Conservation (phyloP, 805 yeast species). For the Pichia nanzhaoensis region DNA sequence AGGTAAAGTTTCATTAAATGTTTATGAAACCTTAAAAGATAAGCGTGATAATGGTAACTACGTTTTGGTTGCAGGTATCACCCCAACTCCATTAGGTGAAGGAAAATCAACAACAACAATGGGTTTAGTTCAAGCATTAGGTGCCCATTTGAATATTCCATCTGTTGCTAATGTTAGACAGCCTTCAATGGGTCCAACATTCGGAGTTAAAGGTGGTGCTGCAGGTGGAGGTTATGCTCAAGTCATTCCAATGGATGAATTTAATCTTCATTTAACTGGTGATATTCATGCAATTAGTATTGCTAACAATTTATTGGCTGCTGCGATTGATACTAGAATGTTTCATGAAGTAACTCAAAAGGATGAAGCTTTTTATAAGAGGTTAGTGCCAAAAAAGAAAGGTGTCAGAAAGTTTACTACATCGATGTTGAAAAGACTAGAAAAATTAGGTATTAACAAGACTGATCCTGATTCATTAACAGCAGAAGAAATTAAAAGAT, state of each 20-base stretch:
- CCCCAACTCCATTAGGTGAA: constrained; percentile 83
- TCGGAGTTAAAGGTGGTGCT: constrained; percentile 86
- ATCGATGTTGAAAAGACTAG: constrained; percentile 60
- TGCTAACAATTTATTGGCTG: constrained; percentile 76
- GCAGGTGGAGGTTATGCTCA: constrained; percentile 89
- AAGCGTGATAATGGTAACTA: constrained; percentile 60
- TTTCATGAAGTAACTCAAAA: constrained; percentile 75
- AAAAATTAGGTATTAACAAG: constrained; percentile 61
- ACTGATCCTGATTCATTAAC: constrained; percentile 69
- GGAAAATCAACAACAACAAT: constrained; percentile 82
- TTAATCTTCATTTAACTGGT: constrained; percentile 81
- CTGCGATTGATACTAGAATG: constrained; percentile 81
- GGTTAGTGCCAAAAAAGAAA: constrained; percentile 70
- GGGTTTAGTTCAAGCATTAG: constrained; percentile 75
- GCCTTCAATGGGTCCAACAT: constrained; percentile 86
- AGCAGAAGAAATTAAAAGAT: constrained; percentile 54
- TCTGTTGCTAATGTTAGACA: constrained; percentile 80
- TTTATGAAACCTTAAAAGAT: constrained; percentile 55
- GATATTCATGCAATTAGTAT: constrained; percentile 80
- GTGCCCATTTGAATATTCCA: constrained; percentile 63
- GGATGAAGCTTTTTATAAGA: constrained; percentile 63
- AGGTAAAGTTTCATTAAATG: constrained; percentile 64
- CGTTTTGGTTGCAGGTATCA: constrained; percentile 73
- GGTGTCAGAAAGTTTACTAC: constrained; percentile 62
- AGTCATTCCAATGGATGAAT: constrained; percentile 85